Percentiles rank a stretch among this genome's conserved stretches.
phyloP scores from a whole-genome alignment of 352 stramenopile species.

The Phytopythium oedochilum region DNA sequence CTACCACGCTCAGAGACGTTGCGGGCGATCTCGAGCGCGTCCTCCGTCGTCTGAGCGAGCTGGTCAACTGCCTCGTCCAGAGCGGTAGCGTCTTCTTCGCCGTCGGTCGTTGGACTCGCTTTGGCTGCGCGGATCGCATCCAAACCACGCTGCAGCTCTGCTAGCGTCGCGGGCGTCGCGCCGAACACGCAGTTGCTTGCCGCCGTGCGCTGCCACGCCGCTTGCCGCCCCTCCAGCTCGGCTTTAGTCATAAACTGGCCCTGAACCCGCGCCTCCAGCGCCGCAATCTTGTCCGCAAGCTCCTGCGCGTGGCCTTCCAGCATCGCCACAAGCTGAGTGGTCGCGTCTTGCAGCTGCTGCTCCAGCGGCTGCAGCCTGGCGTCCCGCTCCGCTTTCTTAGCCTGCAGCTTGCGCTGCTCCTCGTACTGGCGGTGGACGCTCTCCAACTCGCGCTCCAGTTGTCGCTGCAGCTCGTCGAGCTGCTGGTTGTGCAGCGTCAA shows the following conservation, averaged over 20 bases:
- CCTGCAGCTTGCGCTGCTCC: constrained; percentile 5
- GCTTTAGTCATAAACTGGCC: constrained; percentile 19
- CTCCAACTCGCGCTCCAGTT: not conserved
- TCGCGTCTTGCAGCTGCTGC: constrained; percentile 13
- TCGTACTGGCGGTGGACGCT: constrained; percentile 8
- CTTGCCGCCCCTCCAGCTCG: constrained; percentile 21
- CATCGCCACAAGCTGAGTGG: constrained; percentile 5
- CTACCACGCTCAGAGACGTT: not conserved
- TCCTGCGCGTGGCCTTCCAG: not conserved
- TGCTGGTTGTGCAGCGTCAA: constrained; percentile 16
- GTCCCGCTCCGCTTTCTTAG: constrained; percentile 30
- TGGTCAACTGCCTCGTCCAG: constrained; percentile 10
- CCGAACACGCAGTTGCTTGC: constrained; percentile 57
- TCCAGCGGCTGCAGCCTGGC: not conserved
- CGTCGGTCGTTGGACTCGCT: not conserved
- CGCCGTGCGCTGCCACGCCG: constrained; percentile 36
- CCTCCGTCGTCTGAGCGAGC: not conserved
- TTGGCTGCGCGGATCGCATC: constrained; percentile 21
- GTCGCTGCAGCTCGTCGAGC: constrained; percentile 11
- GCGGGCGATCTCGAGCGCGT: not conserved
- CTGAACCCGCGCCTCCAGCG: constrained; percentile 12
- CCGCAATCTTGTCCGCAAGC: not conserved
- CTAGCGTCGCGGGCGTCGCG: constrained; percentile 24
- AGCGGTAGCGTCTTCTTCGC: not conserved
- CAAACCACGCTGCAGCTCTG: constrained; percentile 26